Evolutionary conservation across 2,329 filamentous ascomycete species (phyloP).

Genomic region (Periglandula ipomoeae): DNA sequence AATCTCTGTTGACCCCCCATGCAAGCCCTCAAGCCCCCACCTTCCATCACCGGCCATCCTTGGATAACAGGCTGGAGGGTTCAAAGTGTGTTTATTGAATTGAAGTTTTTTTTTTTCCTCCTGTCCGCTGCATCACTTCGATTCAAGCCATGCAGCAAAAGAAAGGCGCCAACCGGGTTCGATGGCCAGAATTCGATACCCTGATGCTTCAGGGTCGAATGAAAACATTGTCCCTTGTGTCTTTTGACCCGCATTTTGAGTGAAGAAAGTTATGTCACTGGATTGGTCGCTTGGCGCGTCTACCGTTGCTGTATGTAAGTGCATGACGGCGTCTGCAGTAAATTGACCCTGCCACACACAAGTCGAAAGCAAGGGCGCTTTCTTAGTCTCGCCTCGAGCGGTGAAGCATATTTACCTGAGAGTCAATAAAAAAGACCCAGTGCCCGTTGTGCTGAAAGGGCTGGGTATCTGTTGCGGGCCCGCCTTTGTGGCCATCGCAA

Average conservation of each 20-base stretch:
- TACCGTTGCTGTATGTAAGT: not conserved
- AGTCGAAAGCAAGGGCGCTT: not conserved
- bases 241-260: not conserved
- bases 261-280: no score
- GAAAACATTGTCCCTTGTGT: not conserved
- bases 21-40: slow-evolving; percentile 1
- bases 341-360: not conserved
- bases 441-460: not conserved
- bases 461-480: not conserved
- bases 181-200: not conserved
- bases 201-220: not conserved
- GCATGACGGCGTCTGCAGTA: not conserved
- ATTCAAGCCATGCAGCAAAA: no score
- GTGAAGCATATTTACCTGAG: not conserved
- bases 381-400: not conserved
- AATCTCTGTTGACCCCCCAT: not conserved
- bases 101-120: no score
- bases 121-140: no score
- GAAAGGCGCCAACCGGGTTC: no score
- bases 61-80: not conserved
- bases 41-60: slow-evolving; percentile 1
- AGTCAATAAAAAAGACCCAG: not conserved
- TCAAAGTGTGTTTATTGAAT: no score
- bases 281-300: not conserved
- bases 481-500: not conserved